Evolutionary conservation across 768 basidiomycete genomes (phyloP).

Genomic region (Lentinula guzmanii): DNA sequence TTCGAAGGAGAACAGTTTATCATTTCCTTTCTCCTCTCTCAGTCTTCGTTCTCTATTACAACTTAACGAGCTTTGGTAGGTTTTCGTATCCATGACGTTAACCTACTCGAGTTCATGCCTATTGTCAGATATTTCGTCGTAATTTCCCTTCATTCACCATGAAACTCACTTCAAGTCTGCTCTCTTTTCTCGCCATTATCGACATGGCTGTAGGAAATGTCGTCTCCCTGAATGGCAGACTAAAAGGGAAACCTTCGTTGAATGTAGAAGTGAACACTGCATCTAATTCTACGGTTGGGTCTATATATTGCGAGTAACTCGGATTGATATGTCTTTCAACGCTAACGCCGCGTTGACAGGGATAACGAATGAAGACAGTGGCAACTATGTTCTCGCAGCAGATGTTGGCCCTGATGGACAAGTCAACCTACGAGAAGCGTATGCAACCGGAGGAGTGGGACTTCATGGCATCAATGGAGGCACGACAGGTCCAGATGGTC

Average conservation of each 20-base stretch:
- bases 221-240: not conserved
- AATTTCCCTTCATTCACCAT: not conserved
- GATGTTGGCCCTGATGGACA: slow-evolving; percentile 22
- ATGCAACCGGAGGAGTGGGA: slow-evolving; percentile 13
- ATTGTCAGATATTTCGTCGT: not conserved
- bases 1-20: not conserved
- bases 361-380: slow-evolving; percentile 28
- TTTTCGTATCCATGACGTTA: not conserved
- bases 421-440: slow-evolving; percentile 6
- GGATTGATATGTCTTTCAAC: not conserved
- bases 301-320: not conserved
- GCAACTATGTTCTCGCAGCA: slow-evolving; percentile 24
- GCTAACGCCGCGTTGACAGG: not conserved
- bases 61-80: not conserved
- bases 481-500: slow-evolving; percentile 14
- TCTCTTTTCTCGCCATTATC: not conserved
- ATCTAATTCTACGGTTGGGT: not conserved
- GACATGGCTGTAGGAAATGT: not conserved
- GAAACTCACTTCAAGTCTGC: not conserved
- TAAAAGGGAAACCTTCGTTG: not conserved
- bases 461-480: slow-evolving; percentile 12
- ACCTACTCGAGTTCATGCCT: too few species aligned
- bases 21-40: not conserved
- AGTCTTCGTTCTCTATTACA: not conserved
- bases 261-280: not conserved